Evolutionary conservation across 2,329 filamentous ascomycete genomes (phyloP), one percentile per base, ranked within the genome.

Genomic region (Diaporthe humulicola): DNA sequence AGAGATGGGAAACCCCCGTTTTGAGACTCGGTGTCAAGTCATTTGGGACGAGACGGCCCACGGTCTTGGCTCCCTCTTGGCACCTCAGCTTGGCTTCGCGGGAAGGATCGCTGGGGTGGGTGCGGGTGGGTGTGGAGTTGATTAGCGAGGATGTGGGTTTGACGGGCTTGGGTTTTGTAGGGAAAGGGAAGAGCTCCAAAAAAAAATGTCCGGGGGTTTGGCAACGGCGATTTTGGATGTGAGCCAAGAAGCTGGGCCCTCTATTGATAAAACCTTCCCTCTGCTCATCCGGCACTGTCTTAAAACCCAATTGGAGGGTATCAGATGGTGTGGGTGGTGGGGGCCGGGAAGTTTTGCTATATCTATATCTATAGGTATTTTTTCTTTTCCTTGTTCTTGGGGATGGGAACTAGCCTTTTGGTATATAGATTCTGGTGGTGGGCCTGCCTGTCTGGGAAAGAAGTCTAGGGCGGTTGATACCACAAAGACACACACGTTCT

Each of bases 71-170:
- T 28, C 48, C 28, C 14, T 40, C 70, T 64, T 72, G 57, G 57
- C 70, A 56, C 70, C 57, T 72, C 70, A 45, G 57, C 70, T 72
- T 72, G 70, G 70, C 70, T 72, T 25, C 54, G 57, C 70, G 54
- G 70, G 70, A 64, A 54, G 38, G 64, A 69, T 69, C 48, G 48
- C 48, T 52, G n/a, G 64, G 48, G 48, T n/a, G 64, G 48, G 48
- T n/a, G 14, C 33, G 45, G 45, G 64, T 36, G 6, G 56, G 67
- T 58, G 57, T 64, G 70, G 45, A 52, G 70, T 57, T 28, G 70
- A 50, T 61, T 56, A 61, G 54, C 70, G n/a, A 50, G 52, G 70
- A 36, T 36, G 69, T 60, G 36, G 70, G 22, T 52, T 36, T 58
- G 40, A 17, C 30, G 42, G 66, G 66, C 69, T 61, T 71, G 45